Base-by-base conservation (phyloP, 148 eudicot species). In the Chenopodium formosanum region DNA sequence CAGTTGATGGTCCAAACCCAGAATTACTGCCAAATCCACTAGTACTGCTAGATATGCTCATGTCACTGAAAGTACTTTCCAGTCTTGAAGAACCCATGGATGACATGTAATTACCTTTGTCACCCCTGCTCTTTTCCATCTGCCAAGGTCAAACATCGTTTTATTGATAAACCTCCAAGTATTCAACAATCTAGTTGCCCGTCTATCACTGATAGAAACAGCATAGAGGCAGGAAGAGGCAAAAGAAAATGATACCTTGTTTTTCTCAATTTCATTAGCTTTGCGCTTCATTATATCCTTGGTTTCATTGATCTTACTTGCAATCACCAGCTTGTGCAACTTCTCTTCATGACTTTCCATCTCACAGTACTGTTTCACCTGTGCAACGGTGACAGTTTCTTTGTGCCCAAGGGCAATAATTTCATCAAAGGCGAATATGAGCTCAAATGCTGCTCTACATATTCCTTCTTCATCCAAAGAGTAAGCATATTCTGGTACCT, bases 281-380 rank as follows among this genome's bases (percentile, higher is more conserved):
- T 94, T 97, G 53, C 94, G 95, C 86, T 90, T 97, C 99, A 97
- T 97, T 79, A 92, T 85, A 87, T 97, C 98, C 92, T 92, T 97
- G 47, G 98, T 94, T 76, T 97, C 99, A 79, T 89, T 91, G 75
- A 97, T 94, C 90, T 97, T 97, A 90, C 91, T 94, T 79, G 92
- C 94, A 74, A 91, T 80, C 81, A 94, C 95, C 90, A 94, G 78
- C 88, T 94, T 94, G 91, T 97, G 97, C 91, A 97, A 85, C 84
- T 87, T 94, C 90, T 97, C 99, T 81, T 97, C 99, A 71, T 97
- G 98, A 89, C 99, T 97, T 88, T 97, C 99, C 99, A 97, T 97
- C 84, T 94, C 99, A 87, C 95, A 91, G 85, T 94, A 97, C 85
- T 97, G 99, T 82, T 91, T 97, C 85, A 97, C 99, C 86, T 92